Evolutionary conservation across 176 grass and related monocot genomes (phyloP).

Genomic region (Rhynchospora pubera): DNA sequence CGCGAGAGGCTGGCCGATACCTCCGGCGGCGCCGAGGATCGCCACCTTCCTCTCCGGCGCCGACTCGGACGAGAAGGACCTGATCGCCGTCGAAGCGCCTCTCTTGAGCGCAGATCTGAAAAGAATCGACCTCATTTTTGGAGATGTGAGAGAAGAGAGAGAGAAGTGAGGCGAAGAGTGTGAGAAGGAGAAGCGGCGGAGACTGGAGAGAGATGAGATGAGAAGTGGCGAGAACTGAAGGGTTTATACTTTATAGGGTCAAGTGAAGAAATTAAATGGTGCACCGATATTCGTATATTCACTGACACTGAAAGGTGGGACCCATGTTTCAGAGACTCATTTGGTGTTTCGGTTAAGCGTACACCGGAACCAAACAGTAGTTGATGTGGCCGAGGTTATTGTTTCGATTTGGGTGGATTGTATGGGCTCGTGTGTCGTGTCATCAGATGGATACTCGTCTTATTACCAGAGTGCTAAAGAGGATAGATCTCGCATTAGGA

Average conservation of each 20-base stretch:
- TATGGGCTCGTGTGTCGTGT: not conserved
- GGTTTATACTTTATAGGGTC: not conserved
- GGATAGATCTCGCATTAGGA: too few species aligned
- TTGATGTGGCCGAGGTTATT: not conserved
- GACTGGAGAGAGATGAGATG: not conserved
- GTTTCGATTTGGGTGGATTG: not conserved
- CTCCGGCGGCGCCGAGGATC: constrained; percentile 31
- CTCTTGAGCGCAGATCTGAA: constrained; percentile 21
- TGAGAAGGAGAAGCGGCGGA: constrained; percentile 10
- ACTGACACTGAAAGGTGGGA: too few species aligned
- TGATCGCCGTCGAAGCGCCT: constrained; percentile 9
- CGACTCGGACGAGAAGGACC: constrained; percentile 19
- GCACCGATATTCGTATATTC: too few species aligned
- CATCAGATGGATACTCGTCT: not conserved
- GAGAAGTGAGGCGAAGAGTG: not conserved
- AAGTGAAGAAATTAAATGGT: not conserved
- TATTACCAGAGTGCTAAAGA: too few species aligned
- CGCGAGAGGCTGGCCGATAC: constrained; percentile 37
- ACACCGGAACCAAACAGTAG: not conserved
- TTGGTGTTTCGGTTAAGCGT: not conserved
- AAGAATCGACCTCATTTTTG: constrained; percentile 17
- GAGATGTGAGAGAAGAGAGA: not conserved
- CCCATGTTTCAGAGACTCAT: not conserved
- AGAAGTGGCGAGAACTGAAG: not conserved
- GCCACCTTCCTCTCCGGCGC: constrained; percentile 32